Evolutionary conservation across 805 yeast genomes (phyloP).

Genomic region (Kodamaea leandrae): DNA sequence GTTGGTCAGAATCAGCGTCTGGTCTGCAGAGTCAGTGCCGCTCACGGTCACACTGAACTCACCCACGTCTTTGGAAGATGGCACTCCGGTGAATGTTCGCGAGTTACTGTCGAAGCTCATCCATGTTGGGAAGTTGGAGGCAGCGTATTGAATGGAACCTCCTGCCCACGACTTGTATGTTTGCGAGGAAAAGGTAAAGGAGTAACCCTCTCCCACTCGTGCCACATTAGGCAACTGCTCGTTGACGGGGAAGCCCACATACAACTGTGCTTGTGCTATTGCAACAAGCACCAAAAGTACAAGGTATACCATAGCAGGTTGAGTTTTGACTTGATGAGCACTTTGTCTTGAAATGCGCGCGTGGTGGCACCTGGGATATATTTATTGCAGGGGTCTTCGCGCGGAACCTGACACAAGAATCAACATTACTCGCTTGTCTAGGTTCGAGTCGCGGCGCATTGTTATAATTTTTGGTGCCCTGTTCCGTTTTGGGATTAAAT

Average conservation of each 20-base stretch:
- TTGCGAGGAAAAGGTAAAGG: conserved; percentile 64
- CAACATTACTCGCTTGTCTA: too few relatives aligned
- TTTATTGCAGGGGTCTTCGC: neutral
- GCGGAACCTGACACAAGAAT: neutral
- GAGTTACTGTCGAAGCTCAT: conserved; percentile 62
- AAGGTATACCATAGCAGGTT: neutral
- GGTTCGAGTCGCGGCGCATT: neutral
- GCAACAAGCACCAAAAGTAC: conserved; percentile 10
- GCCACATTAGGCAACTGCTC: conserved; percentile 90
- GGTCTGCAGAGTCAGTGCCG: conserved; percentile 64
- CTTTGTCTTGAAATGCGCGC: neutral
- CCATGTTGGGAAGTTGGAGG: conserved; percentile 71
- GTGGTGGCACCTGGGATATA: neutral
- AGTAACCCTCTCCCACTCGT: conserved; percentile 57
- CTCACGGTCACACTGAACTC: conserved; percentile 46
- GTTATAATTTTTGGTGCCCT: neutral
- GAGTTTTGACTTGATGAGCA: neutral
- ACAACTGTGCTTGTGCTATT: conserved; percentile 44
- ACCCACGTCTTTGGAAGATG: conserved; percentile 46
- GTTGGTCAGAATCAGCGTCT: conserved; percentile 39
- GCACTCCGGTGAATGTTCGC: conserved; percentile 69
- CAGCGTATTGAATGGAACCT: conserved; percentile 52
- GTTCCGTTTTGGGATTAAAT: conserved; percentile 3
- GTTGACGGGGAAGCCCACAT: conserved; percentile 70
- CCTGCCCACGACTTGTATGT: conserved; percentile 51